phyloP scores from a whole-genome alignment of 2,329 filamentous ascomycete genomes.

The Phoma sp. region DNA sequence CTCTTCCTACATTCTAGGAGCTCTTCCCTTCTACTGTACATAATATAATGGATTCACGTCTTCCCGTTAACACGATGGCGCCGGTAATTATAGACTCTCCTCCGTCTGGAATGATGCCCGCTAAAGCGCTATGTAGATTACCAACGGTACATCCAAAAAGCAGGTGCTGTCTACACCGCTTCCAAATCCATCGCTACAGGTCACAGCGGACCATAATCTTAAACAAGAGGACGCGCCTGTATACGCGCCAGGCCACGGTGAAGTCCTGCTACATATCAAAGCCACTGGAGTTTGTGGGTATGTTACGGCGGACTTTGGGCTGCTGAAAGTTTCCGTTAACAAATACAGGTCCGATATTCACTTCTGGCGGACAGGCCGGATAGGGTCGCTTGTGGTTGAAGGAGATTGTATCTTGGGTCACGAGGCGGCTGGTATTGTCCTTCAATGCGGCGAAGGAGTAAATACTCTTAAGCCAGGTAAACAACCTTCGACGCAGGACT shows the following conservation, averaged over 20 bases:
- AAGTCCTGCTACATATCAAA: slow-evolving; percentile 67
- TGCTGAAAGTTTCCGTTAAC: too few species aligned
- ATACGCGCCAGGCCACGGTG: slow-evolving; percentile 58
- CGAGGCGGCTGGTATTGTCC: slow-evolving; percentile 66
- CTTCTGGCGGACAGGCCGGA: slow-evolving; percentile 69
- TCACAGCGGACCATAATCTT: slow-evolving; percentile 65
- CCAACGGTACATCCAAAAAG: slow-evolving; percentile 18
- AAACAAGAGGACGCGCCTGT: slow-evolving; percentile 65
- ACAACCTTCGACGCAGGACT: not conserved
- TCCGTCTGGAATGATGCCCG: not conserved
- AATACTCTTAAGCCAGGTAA: slow-evolving; percentile 56
- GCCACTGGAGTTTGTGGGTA: slow-evolving; percentile 69
- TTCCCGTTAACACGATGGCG: slow-evolving; percentile 22
- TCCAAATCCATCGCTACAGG: slow-evolving; percentile 62
- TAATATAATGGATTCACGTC: not conserved
- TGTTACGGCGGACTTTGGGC: slow-evolving; percentile 5
- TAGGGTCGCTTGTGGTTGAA: slow-evolving; percentile 67
- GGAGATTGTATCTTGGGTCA: slow-evolving; percentile 70
- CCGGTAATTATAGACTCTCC: slow-evolving; percentile 18
- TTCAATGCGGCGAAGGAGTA: slow-evolving; percentile 63
- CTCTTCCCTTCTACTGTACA: not conserved
- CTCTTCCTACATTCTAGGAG: not conserved
- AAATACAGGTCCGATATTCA: slow-evolving; percentile 66
- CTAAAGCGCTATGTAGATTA: slow-evolving; percentile 15
- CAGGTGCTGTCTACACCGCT: slow-evolving; percentile 32